Conservation (phyloP, 73 alveolate genomes). For the Effrenium voratum region DNA sequence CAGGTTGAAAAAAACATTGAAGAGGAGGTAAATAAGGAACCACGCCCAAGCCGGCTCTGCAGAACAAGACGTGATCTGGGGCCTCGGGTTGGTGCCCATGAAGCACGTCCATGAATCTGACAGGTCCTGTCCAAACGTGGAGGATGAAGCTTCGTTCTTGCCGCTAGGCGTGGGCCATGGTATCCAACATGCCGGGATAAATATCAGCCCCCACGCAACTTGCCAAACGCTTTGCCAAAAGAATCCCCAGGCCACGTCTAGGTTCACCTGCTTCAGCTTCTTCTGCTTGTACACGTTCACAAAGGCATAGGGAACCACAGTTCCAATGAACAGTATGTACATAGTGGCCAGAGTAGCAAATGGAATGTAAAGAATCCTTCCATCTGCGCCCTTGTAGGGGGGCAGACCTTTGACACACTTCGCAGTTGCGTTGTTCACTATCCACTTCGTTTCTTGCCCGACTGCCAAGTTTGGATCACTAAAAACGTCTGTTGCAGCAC, state of each 20-base stretch:
- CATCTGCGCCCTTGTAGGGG: constrained; percentile 36
- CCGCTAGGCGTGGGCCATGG: constrained; percentile 57
- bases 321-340: constrained; percentile 7
- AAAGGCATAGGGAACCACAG: constrained; percentile 36
- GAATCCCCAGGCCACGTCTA: constrained; percentile 46
- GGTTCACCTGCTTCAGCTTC: constrained; percentile 53
- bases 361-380: no score
- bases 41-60: constrained; percentile 61
- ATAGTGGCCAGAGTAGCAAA: background rate
- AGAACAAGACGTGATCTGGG: background rate
- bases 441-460: background rate
- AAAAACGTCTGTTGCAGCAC: no score
- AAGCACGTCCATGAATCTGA: constrained; percentile 67
- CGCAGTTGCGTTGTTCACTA: background rate
- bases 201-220: background rate
- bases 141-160: constrained; percentile 16
- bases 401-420: constrained; percentile 43
- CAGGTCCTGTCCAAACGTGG: constrained; percentile 2
- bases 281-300: constrained; percentile 50
- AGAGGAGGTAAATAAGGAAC: constrained; percentile 28
- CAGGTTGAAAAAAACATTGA: constrained; percentile 56
- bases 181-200: constrained; percentile 25
- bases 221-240: constrained; percentile 47
- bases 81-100: constrained; percentile 5
- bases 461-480: no score